Evolutionary conservation across 108 stramenopile genomes (phyloP).

Genomic region (Stephanodiscus minutulus): DNA sequence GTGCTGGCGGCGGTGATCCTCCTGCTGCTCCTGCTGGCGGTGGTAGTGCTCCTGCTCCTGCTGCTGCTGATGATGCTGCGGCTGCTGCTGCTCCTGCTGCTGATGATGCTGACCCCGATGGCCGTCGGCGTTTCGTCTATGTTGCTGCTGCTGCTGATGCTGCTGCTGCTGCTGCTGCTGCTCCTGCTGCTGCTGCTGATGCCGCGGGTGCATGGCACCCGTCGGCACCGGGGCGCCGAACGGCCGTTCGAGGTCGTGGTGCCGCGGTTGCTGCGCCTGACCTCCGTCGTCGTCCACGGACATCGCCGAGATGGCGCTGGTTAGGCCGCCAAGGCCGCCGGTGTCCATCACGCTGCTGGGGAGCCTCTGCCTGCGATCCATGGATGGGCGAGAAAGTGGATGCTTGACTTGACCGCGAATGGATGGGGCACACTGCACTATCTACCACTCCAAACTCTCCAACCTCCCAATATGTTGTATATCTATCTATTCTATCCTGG

Average conservation of each 20-base stretch:
- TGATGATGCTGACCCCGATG: constrained; percentile 5
- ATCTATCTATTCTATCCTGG: too few relatives aligned
- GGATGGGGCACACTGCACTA: too few relatives aligned
- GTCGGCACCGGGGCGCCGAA: too few relatives aligned
- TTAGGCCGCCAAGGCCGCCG: constrained; percentile 7
- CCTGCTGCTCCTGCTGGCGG: constrained; percentile 15
- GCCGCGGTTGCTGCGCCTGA: background rate
- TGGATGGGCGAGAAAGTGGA: too few relatives aligned
- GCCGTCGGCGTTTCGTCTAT: too few relatives aligned
- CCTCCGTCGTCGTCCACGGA: constrained; percentile 26
- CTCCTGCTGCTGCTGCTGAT: too few relatives aligned
- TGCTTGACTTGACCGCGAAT: too few relatives aligned
- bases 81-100: constrained; percentile 19
- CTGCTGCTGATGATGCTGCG: constrained; percentile 6
- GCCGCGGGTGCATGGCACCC: too few relatives aligned
- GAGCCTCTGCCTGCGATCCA: too few relatives aligned
- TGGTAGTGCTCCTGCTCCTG: constrained; percentile 2
- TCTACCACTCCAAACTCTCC: too few relatives aligned
- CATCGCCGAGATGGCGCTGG: constrained; percentile 39
- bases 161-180: too few relatives aligned
- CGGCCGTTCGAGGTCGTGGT: background rate
- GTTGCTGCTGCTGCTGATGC: constrained; percentile 12
- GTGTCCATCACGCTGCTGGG: constrained; percentile 1
- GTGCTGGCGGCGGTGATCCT: background rate
- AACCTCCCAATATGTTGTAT: too few relatives aligned